Evolutionary conservation across 1,139 yeast genomes (phyloP).

Genomic region (Kodamaea suecica): DNA sequence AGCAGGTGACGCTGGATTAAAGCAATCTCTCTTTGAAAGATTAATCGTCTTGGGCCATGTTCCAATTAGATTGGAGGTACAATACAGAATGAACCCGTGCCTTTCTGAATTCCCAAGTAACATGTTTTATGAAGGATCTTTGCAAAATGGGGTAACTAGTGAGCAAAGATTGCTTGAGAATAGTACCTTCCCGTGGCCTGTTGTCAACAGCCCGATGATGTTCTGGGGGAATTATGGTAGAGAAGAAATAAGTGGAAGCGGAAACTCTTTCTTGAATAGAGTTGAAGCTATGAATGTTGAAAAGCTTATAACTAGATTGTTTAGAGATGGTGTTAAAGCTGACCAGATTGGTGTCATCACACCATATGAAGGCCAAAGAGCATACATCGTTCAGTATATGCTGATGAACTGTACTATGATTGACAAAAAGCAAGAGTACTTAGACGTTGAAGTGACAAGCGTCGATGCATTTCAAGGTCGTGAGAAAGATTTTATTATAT

Average conservation of each 20-base stretch:
- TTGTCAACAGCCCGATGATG: conserved; percentile 81
- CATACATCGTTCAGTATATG: conserved; percentile 78
- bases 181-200: conserved; percentile 87
- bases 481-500: conserved; percentile 84
- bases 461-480: conserved; percentile 97
- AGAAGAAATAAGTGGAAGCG: conserved; percentile 82
- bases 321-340: conserved; percentile 77
- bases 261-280: conserved; percentile 82
- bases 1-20: conserved; percentile 84
- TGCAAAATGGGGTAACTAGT: conserved; percentile 86
- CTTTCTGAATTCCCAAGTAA: conserved; percentile 86
- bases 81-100: conserved; percentile 92
- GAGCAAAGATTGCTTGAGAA: conserved; percentile 60
- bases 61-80: conserved; percentile 86
- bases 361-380: conserved; percentile 93
- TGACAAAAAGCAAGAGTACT: conserved; percentile 58
- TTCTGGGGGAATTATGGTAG: conserved; percentile 90
- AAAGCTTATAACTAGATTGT: conserved; percentile 67
- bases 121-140: conserved; percentile 88
- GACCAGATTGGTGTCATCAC: conserved; percentile 89
- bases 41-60: conserved; percentile 79
- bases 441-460: conserved; percentile 80
- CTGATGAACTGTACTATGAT: conserved; percentile 63
- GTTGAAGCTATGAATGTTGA: conserved; percentile 92
- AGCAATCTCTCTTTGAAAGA: conserved; percentile 83